Percentiles rank a stretch among this genome's conserved stretches.
Evolutionary conservation across 202 grass and related monocot genomes (phyloP).

Genomic region (Panicum virgatum): DNA sequence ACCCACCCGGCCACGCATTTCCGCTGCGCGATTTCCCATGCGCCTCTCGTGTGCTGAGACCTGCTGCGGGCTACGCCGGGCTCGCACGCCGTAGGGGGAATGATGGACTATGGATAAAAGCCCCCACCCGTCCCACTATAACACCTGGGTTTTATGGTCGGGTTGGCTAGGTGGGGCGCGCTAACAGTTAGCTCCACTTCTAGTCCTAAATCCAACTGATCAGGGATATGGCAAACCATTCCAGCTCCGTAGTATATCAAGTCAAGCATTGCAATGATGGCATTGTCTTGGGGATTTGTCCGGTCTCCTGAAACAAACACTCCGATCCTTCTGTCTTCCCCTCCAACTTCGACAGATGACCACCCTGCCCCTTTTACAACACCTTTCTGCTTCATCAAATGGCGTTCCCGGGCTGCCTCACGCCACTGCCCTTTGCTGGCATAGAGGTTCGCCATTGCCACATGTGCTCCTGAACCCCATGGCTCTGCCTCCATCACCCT

Average conservation of each 20-base stretch:
- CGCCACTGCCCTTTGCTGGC: constrained; percentile 57
- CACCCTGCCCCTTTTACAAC: constrained; percentile 62
- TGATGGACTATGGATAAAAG: too few relatives aligned
- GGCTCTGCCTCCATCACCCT: constrained; percentile 57
- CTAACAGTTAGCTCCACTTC: constrained; percentile 36
- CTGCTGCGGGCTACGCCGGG: too few relatives aligned
- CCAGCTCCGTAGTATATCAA: constrained; percentile 42
- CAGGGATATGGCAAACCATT: constrained; percentile 23
- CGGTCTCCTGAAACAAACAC: constrained; percentile 58
- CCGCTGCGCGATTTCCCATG: too few relatives aligned
- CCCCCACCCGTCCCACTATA: too few relatives aligned
- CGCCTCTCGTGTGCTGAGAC: too few relatives aligned
- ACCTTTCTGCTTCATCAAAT: constrained; percentile 65
- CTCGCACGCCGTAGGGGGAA: too few relatives aligned
- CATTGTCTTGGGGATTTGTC: constrained; percentile 43
- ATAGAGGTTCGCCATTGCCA: constrained; percentile 66
- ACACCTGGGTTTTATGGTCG: too few relatives aligned
- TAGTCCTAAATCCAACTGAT: constrained; percentile 34
- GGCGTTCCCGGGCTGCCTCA: constrained; percentile 55
- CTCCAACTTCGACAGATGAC: constrained; percentile 58
- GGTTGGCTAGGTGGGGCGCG: too few relatives aligned
- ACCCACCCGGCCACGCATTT: too few relatives aligned
- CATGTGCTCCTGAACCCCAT: constrained; percentile 55
- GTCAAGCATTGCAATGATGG: constrained; percentile 49
- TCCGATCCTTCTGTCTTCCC: constrained; percentile 30